Conservation (phyloP, 768 basidiomycete species). For the Boletus coccyginus region DNA sequence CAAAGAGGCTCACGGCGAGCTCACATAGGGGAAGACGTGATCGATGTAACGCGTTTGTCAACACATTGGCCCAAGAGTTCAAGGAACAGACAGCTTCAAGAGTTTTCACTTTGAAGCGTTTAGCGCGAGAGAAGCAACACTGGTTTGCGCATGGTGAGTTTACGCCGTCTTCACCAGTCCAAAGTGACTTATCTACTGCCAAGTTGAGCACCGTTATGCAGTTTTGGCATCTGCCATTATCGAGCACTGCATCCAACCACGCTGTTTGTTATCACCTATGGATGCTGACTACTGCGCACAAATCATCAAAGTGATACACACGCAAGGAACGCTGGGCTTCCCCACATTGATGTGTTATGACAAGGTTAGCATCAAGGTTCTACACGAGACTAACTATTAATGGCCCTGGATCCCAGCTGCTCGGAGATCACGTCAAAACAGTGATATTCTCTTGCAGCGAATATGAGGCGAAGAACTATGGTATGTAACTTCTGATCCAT, state of each 20-base stretch:
- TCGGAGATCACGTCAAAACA: conserved; percentile 80
- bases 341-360: conserved; percentile 84
- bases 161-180: neutral
- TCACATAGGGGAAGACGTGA: conserved; percentile 63
- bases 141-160: conserved; percentile 72
- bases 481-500: conserved; percentile 38
- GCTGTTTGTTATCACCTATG: conserved; percentile 91
- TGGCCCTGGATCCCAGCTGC: conserved; percentile 49
- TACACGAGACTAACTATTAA: neutral
- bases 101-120: conserved; percentile 71
- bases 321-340: conserved; percentile 86
- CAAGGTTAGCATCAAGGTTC: conserved; percentile 45
- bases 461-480: conserved; percentile 93
- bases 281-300: conserved; percentile 94
- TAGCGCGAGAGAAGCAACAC: conserved; percentile 73
- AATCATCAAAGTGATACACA: conserved; percentile 85
- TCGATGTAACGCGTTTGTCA: conserved; percentile 59
- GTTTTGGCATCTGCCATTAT: conserved; percentile 63
- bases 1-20: conserved; percentile 53
- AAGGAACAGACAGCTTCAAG: conserved; percentile 74
- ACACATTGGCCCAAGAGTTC: conserved; percentile 61
- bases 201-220: conserved; percentile 37
- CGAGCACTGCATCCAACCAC: conserved; percentile 91
- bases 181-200: conserved; percentile 3
- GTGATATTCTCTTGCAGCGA: conserved; percentile 93